Evolutionary conservation across 2,329 filamentous ascomycete species (phyloP), one percentile per base, ranked within the genome.

Genomic region (Magnaporthiopsis rhizophila): DNA sequence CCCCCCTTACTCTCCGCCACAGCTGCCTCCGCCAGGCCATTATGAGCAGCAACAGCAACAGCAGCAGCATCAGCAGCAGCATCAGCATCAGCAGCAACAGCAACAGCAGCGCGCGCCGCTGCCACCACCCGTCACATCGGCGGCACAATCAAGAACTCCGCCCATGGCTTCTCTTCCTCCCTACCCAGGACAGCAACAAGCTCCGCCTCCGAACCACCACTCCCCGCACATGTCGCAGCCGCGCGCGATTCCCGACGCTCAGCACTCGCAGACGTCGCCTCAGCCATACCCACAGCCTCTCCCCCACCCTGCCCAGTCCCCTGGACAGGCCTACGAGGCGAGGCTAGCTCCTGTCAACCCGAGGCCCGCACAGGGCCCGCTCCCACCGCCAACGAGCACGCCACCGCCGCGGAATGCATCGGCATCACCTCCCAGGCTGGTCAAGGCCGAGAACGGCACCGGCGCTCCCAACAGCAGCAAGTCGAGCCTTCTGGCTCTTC

Each of bases 371-470:
- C 76, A 79, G 50, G 79, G 79, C 0, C 78, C 79, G 24, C 75
- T 83, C 3, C 79, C 81, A 12, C 66, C 68, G 75, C 69, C 68
- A 66, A 75, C 68, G 60, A 73, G 69, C 65, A 80, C 77, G 21
- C 81, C 80, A 53, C 80, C 81, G 0, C 77, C 74, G 30, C 72
- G 81, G n/a, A 72, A 77, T 3, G 70, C 78, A 62, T 83, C 81
- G n/a, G 74, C 76, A 13, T 83, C 80, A 56, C 82, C 82, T 4
- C 79, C 80, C 0, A 76, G 78, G 60, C 76, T 74, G 64, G 75
- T 75, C 6, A 74, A 79, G 64, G 72, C 75, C 3, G 75, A 79
- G 11, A 62, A 18, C n/a, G 66, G 71, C 62, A 3, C 53, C 7
- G n/a, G 60, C 36, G 63, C 69, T 21, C 63, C 68, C 11, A 67